Conservation (phyloP, 257 asterid species). For the Nicotiana tomentosiformis region DNA sequence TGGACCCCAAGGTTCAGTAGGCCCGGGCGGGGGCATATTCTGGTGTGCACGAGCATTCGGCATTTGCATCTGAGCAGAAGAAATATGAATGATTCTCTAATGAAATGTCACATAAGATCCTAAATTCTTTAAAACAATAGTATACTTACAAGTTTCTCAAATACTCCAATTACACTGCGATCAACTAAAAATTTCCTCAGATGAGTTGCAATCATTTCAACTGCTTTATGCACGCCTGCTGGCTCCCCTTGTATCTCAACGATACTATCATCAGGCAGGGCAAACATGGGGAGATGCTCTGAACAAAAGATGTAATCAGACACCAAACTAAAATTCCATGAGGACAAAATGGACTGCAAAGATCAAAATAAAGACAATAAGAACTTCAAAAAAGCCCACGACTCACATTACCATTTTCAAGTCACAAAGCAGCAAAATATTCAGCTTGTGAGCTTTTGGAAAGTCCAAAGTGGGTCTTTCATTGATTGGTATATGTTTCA, state of each 20-base stretch:
- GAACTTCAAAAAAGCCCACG: neutral
- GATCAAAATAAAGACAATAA: neutral
- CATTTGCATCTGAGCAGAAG: conserved; percentile 52
- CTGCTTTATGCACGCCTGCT: conserved; percentile 62
- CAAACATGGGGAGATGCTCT: conserved; percentile 77
- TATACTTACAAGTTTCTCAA: conserved; percentile 69
- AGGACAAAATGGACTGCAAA: neutral
- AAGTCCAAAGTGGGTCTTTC: neutral
- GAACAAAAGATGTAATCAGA: conserved; percentile 19
- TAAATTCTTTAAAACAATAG: neutral
- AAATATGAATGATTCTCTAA: conserved; percentile 6
- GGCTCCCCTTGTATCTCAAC: conserved; percentile 95
- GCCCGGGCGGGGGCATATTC: conserved; percentile 39
- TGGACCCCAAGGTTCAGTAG: conserved; percentile 56
- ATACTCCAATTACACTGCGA: conserved; percentile 73
- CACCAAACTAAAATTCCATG: conserved; percentile 2
- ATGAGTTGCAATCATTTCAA: conserved; percentile 70
- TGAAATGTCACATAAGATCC: neutral
- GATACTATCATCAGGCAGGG: conserved; percentile 78
- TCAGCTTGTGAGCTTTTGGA: neutral
- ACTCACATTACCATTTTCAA: neutral
- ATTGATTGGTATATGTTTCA: neutral
- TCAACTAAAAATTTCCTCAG: conserved; percentile 86
- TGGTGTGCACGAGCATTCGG: conserved; percentile 57
- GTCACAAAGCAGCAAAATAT: neutral